Base-by-base conservation (phyloP, 352 stramenopile genomes). In the Pythium coloratum region DNA sequence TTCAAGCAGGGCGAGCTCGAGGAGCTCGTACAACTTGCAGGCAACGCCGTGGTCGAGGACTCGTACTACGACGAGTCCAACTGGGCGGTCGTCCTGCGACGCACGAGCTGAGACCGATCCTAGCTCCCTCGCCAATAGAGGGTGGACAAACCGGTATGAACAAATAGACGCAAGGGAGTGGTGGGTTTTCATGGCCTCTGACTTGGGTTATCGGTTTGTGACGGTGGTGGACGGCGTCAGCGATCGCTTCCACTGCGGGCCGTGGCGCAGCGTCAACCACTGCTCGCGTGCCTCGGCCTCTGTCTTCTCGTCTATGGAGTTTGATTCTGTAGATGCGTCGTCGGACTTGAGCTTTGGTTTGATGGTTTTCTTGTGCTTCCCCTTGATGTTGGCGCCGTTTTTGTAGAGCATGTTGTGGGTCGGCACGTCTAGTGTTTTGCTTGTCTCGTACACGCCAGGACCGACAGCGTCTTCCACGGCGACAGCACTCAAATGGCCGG, bases 41-140 rank as follows among this genome's bases (percentile, higher is more conserved):
- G 82, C 14, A 81, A 91, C 32, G 83, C 82, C 1, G 56, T 73
- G 12, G 78, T 94, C n/a, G 77, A 87, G 54, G 72, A 89, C 16
- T 88, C 76, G 53, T 95, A 96, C 72, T 96, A 92, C 55, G 88
- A 96, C 63, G 82, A 94, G 55, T 90, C 78, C 20, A 96, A 96
- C 69, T 96, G 88, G 88, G 86, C 84, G n/a, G 74, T 96, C 34
- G 69, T 94, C 58, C 71, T 95, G 72, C 76, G 76, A 59, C 82
- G 84, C 40, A 66, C 77, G 55, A 75, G 71, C 63, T 89, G 84
- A n/a, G 33, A 38, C 30, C 33, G 47, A 14, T n/a, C 28, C 28
- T 30, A 30, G 28, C 28, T 30, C 28, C 28, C 28, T 30, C 28
- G 28, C 28, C 28, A 30, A 30, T 30, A 30, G 28, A 30, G 28